Evolutionary conservation across 1,284 basidiomycete genomes (phyloP).

Genomic region (Pseudozyma tsukubaensis): DNA sequence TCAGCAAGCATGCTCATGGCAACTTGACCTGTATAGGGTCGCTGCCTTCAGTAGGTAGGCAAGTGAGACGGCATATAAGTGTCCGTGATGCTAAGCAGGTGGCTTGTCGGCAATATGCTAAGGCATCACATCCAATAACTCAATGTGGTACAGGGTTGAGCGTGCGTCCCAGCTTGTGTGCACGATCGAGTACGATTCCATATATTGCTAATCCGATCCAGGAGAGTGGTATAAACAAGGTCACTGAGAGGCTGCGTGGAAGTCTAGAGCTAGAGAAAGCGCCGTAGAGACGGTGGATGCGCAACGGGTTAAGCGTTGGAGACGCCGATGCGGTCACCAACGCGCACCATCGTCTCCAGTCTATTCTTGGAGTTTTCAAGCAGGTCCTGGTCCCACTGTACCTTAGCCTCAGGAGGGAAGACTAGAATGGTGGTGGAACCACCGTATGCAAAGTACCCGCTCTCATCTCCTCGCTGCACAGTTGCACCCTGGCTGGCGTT

Average conservation of each 20-base stretch:
- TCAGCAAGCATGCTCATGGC: too few relatives aligned
- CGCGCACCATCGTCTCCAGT: constrained; percentile 81
- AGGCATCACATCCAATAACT: too few relatives aligned
- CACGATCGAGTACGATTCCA: too few relatives aligned
- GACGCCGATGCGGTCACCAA: constrained; percentile 68
- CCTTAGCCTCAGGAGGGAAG: constrained; percentile 60
- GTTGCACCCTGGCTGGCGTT: constrained; percentile 79
- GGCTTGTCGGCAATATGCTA: too few relatives aligned
- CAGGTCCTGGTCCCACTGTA: constrained; percentile 93
- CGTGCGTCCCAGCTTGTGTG: too few relatives aligned
- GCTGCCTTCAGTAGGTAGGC: too few relatives aligned
- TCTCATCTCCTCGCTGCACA: constrained; percentile 85
- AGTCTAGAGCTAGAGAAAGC: not conserved
- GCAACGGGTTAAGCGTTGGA: constrained; percentile 17
- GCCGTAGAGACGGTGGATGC: not conserved
- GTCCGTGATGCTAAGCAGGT: too few relatives aligned
- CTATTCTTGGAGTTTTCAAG: constrained; percentile 76
- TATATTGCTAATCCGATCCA: too few relatives aligned
- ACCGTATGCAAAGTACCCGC: constrained; percentile 74
- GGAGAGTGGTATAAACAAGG: too few relatives aligned
- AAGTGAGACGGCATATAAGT: too few relatives aligned
- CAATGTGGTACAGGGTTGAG: not conserved
- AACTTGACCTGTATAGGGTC: too few relatives aligned
- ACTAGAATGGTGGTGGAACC: constrained; percentile 58
- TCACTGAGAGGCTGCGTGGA: not conserved